Evolutionary conservation across 805 yeast species (phyloP), one percentile per base, ranked within the genome.

Genomic region (Candida golubevii): DNA sequence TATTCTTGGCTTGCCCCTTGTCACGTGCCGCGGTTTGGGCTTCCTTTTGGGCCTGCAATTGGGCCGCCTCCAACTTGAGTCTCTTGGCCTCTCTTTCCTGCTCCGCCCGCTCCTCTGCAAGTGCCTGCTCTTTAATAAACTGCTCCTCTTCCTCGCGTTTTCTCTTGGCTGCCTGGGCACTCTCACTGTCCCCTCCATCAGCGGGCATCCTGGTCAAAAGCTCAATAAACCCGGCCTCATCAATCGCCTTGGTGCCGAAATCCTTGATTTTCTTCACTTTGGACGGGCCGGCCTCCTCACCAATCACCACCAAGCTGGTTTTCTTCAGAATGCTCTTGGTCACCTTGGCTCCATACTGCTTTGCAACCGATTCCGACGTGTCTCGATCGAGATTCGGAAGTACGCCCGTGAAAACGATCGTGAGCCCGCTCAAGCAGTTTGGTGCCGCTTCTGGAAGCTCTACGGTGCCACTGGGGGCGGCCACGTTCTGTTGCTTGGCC

Each of bases 211-310:
- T 77, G 18, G 71, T 56, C 37, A 93, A 72, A 50, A 93, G 70
- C 51, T 82, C 80, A 34, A 86, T 65, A 54, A 93, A 89, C 0
- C 98, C 98, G 9, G 78, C 86, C 63, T 93, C 96, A 56, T 80
- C 82, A 47, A 91, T 83, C 34, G 95, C 88, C 63, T 90, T 90
- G 43, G 88, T 79, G 7, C 78, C 75, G 51, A 82, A 69, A 41
- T 80, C 78, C 55, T 79, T 83, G 52, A 95, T 91, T 57, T 83
- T 87, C 55, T 79, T 79, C 35, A 93, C 80, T 63, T 93, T 93
- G n/a, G 88, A 81, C 2, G 98, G 97, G 0, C 99, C 99, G 2
- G 99, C 98, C 53, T 93, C 97, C 41, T 77, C 88, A 7, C 99
- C 99, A 28, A 93, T 72, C 1, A 93, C 97, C 2, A 91, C 96